A percentile compares a stretch with the other conserved stretches of the same genome.
These are phyloP conservation scores for Austroboletus niveus DNA, from an alignment of 1,284 basidiomycete genomes.

Conservation along the genomic window DNA sequence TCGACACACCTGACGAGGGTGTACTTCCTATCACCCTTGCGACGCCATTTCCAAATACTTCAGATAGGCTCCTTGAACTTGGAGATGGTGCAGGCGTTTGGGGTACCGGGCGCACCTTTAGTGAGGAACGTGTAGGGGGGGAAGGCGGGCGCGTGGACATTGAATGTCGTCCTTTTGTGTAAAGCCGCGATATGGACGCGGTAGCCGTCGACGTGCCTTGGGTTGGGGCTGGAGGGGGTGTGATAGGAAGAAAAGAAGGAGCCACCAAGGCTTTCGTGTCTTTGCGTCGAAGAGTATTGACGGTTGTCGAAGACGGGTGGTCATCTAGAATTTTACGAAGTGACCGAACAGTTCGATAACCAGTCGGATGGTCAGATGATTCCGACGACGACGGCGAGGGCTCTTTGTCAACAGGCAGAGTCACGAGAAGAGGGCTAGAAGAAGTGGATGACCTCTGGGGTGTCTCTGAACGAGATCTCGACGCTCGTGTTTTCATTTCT, in stretches of 20 bases:
- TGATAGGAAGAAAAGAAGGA: constrained; percentile 35
- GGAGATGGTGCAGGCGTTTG: constrained; percentile 33
- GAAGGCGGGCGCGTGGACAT: constrained; percentile 54
- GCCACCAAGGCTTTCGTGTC: constrained; percentile 11
- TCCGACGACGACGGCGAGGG: constrained; percentile 42
- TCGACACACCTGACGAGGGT: constrained; percentile 40
- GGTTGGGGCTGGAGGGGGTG: constrained; percentile 50
- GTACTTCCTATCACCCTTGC: constrained; percentile 28
- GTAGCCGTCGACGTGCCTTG: constrained; percentile 67
- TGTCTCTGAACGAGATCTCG: constrained; percentile 38
- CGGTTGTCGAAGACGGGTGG: constrained; percentile 38
- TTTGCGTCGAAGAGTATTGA: constrained; percentile 17
- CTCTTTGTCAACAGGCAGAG: constrained; percentile 54
- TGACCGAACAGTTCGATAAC: constrained; percentile 59
- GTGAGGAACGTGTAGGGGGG: constrained; percentile 52
- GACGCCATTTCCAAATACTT: constrained; percentile 29
- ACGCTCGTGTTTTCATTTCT: constrained; percentile 4
- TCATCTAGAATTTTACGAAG: constrained; percentile 68
- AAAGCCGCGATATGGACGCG: constrained; percentile 70
- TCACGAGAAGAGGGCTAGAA: constrained; percentile 40
- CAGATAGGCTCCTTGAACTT: constrained; percentile 32
- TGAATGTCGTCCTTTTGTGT: constrained; percentile 63
- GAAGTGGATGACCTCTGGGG: constrained; percentile 31
- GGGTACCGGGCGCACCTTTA: constrained; percentile 41
- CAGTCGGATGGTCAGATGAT: constrained; percentile 47